phyloP scores from a whole-genome alignment of 768 basidiomycete species.

The Leccinum barrowsii region DNA sequence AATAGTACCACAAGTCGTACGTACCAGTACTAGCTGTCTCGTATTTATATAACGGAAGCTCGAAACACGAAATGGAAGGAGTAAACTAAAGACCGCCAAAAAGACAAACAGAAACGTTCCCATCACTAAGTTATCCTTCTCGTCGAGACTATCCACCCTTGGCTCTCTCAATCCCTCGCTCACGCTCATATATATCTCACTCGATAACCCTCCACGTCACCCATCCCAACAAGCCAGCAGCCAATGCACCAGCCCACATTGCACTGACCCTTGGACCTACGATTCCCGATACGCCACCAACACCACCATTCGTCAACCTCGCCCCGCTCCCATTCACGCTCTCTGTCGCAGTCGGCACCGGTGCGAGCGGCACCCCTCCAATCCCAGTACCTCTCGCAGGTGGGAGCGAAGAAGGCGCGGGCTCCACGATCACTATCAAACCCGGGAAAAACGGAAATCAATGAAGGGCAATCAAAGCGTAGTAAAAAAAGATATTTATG shows the following conservation, averaged over 20 bases:
- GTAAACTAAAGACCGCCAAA: not conserved
- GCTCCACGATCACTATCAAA: slow-evolving; percentile 36
- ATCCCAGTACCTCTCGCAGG: slow-evolving; percentile 21
- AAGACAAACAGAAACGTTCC: not conserved
- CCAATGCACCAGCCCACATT: slow-evolving; percentile 18
- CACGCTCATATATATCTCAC: slow-evolving; percentile 7
- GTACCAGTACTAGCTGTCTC: not conserved
- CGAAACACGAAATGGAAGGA: not conserved
- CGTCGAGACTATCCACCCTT: not conserved
- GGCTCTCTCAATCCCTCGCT: not conserved
- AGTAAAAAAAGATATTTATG: not conserved
- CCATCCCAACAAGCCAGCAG: slow-evolving; percentile 19
- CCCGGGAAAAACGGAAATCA: not conserved
- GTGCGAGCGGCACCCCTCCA: slow-evolving; percentile 31
- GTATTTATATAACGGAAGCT: not conserved
- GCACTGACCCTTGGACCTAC: slow-evolving; percentile 3
- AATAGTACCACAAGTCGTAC: not conserved
- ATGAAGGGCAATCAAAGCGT: not conserved
- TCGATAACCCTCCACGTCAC: slow-evolving; percentile 12
- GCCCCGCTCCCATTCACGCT: not conserved
- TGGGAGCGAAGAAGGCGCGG: slow-evolving; percentile 37
- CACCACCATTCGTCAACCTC: not conserved
- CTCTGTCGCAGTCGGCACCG: slow-evolving; percentile 12
- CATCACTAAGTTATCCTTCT: not conserved
- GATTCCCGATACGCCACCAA: slow-evolving; percentile 11